Conservation (phyloP, 495 filamentous ascomycete genomes). For the Penicillium canescens region DNA sequence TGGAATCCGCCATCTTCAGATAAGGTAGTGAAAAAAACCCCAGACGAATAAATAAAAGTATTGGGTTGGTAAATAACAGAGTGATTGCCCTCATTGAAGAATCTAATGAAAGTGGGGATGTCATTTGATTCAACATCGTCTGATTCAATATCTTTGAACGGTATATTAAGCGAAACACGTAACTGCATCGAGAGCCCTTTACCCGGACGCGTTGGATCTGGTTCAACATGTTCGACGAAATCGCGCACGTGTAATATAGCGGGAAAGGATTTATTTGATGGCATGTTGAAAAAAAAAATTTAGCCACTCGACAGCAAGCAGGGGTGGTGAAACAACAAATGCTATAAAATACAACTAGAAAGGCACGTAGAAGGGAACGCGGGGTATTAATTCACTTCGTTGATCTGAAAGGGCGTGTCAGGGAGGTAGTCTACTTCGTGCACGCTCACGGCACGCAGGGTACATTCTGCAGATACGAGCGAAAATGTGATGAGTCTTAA, state of each 20-base stretch:
- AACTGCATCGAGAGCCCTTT: constrained; percentile 13
- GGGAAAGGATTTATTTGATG: constrained; percentile 1
- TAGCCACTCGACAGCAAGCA: too few relatives aligned
- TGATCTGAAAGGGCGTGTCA: too few relatives aligned
- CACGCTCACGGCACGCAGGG: too few relatives aligned
- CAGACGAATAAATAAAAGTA: constrained; percentile 4
- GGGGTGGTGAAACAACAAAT: too few relatives aligned
- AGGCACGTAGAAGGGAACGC: too few relatives aligned
- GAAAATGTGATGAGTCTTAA: too few relatives aligned
- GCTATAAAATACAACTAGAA: too few relatives aligned
- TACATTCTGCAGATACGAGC: too few relatives aligned
- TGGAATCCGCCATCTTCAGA: constrained; percentile 5
- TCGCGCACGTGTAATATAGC: constrained; percentile 8
- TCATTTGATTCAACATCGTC: constrained; percentile 3
- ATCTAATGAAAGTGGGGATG: constrained; percentile 6
- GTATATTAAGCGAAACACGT: constrained; percentile 2
- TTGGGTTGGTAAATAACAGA: constrained; percentile 1
- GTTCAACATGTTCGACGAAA: constrained; percentile 13
- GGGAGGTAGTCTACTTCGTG: too few relatives aligned
- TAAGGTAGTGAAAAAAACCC: constrained; percentile 6
- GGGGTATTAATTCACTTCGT: too few relatives aligned
- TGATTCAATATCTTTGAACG: constrained; percentile 5
- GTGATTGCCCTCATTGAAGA: constrained; percentile 6
- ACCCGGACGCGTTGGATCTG: constrained; percentile 9
- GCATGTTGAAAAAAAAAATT: background rate